These are phyloP conservation scores for Astragalus glycyphyllos DNA, from an alignment of 306 rosid species.

Conservation along the genomic window DNA sequence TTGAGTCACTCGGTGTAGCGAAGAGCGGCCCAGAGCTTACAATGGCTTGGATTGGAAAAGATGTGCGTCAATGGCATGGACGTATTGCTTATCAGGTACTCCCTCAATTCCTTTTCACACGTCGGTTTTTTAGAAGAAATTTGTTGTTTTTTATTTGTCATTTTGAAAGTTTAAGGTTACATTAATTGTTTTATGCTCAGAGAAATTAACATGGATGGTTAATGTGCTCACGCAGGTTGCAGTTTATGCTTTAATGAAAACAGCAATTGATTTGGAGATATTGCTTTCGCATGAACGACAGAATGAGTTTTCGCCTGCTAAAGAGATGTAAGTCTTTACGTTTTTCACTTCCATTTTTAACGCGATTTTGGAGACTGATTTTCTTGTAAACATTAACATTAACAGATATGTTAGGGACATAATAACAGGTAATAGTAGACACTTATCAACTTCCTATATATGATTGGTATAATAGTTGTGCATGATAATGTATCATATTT, in stretches of 20 bases:
- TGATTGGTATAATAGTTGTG: too few species aligned
- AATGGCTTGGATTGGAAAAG: constrained; percentile 86
- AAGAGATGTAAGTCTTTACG: constrained; percentile 59
- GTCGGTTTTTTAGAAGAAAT: too few species aligned
- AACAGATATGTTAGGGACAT: constrained; percentile 1
- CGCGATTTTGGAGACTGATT: background rate
- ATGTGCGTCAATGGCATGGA: constrained; percentile 66
- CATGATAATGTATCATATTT: too few species aligned
- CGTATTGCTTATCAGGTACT: constrained; percentile 63
- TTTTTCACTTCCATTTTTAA: background rate
- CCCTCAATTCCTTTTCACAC: too few species aligned
- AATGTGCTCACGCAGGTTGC: constrained; percentile 63
- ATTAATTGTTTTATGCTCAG: too few species aligned
- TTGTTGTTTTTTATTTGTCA: too few species aligned
- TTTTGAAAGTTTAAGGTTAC: too few species aligned
- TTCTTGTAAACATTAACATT: background rate
- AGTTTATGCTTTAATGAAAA: constrained; percentile 65
- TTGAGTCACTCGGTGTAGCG: constrained; percentile 58
- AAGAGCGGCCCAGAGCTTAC: constrained; percentile 64
- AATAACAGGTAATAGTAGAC: constrained; percentile 18
- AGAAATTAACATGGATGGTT: too few species aligned
- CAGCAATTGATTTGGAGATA: constrained; percentile 68
- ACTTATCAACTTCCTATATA: constrained; percentile 14
- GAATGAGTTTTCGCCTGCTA: constrained; percentile 57
- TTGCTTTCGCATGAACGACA: constrained; percentile 66